phyloP scores from a whole-genome alignment of 1,284 basidiomycete genomes.

The Fomitiporia mediterranea region DNA sequence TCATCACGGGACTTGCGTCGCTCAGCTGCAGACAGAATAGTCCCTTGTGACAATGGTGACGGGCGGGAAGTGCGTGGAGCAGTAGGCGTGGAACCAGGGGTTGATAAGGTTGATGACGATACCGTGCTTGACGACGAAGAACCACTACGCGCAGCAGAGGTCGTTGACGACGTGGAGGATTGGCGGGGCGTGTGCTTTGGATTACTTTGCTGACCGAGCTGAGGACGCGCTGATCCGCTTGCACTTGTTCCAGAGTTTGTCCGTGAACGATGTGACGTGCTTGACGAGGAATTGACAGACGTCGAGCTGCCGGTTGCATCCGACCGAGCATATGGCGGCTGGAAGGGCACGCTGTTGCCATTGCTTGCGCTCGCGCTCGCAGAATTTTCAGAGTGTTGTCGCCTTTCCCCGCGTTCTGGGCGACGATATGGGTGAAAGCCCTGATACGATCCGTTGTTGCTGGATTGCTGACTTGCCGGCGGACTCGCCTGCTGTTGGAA shows the following conservation, averaged over 20 bases:
- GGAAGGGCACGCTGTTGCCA: slow-evolving; percentile 35
- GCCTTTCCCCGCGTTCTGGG: slow-evolving; percentile 36
- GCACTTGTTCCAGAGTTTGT: slow-evolving; percentile 40
- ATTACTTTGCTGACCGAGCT: slow-evolving; percentile 32
- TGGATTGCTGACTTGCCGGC: slow-evolving; percentile 1
- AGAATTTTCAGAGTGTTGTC: slow-evolving; percentile 14
- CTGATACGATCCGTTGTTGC: slow-evolving; percentile 35
- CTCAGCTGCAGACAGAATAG: slow-evolving; percentile 36
- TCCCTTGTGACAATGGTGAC: slow-evolving; percentile 69
- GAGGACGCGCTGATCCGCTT: slow-evolving; percentile 12
- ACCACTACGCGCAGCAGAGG: slow-evolving; percentile 34
- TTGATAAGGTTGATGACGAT: slow-evolving; percentile 27
- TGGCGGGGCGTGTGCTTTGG: slow-evolving; percentile 36
- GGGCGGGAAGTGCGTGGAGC: slow-evolving; percentile 58
- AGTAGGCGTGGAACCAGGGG: slow-evolving; percentile 32
- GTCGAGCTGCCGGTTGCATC: slow-evolving; percentile 73
- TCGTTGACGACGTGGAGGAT: slow-evolving; percentile 43
- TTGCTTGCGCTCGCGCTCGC: slow-evolving; percentile 5
- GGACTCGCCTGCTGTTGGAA: slow-evolving; percentile 8
- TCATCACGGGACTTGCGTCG: slow-evolving; percentile 77
- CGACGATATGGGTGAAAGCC: slow-evolving; percentile 79
- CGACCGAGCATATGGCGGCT: slow-evolving; percentile 64
- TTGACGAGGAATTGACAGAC: slow-evolving; percentile 62
- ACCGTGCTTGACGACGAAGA: slow-evolving; percentile 32
- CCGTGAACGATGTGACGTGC: slow-evolving; percentile 51